A percentile compares a stretch with the other conserved stretches of the same genome.
These are phyloP conservation scores for Abelmoschus esculentus DNA, from an alignment of 345 rosid genomes.

Conservation along the genomic window DNA sequence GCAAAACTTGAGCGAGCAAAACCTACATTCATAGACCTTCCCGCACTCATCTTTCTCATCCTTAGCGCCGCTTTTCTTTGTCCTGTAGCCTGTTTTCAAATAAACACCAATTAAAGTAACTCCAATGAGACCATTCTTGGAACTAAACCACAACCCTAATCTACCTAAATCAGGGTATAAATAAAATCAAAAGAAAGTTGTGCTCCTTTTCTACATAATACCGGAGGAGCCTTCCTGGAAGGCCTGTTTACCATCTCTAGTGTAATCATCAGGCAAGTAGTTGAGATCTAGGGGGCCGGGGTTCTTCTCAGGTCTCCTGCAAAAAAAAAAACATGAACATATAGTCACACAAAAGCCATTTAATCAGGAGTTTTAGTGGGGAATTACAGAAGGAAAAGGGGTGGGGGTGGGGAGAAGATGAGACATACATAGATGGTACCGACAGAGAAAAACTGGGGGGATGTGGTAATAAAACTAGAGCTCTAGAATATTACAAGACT, in stretches of 20 bases:
- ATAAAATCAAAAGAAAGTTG: too few relatives aligned
- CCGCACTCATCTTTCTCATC: too few relatives aligned
- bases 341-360: neutral
- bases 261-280: conserved; percentile 81
- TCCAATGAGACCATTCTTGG: too few relatives aligned
- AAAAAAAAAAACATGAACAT: conserved; percentile 2
- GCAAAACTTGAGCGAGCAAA: too few relatives aligned
- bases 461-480: conserved; percentile 31
- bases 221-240: conserved; percentile 51
- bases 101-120: too few relatives aligned
- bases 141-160: too few relatives aligned
- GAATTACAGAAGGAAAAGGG: conserved; percentile 4
- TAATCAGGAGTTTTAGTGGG: neutral
- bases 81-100: too few relatives aligned
- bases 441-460: conserved; percentile 29
- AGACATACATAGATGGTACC: conserved; percentile 80
- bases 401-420: conserved; percentile 16
- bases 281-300: conserved; percentile 71
- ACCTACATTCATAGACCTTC: too few relatives aligned
- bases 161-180: too few relatives aligned
- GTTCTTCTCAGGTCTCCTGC: conserved; percentile 61
- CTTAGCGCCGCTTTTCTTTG: too few relatives aligned
- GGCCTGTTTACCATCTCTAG: conserved; percentile 47
- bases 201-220: too few relatives aligned
- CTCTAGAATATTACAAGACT: conserved; percentile 42